Conservation (phyloP, 306 rosid genomes). For the Cicer pinnatifidum region DNA sequence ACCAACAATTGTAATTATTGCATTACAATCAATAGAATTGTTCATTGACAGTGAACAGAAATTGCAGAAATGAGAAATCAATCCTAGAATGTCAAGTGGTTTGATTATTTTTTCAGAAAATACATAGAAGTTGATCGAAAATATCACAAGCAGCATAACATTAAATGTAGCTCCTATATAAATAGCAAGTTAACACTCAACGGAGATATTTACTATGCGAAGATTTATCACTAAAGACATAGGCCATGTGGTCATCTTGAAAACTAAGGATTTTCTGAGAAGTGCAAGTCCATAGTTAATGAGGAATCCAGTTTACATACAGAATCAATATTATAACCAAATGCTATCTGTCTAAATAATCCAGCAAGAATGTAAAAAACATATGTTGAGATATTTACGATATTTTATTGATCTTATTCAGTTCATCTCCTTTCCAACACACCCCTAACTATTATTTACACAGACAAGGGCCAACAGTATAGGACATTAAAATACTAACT, state of each 20-base stretch:
- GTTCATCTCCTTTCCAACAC: neutral
- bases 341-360: too few relatives aligned
- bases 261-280: too few relatives aligned
- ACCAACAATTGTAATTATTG: constrained; percentile 36
- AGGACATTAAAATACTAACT: too few relatives aligned
- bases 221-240: too few relatives aligned
- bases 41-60: constrained; percentile 23
- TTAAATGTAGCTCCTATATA: neutral
- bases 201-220: too few relatives aligned
- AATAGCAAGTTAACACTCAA: too few relatives aligned
- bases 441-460: neutral
- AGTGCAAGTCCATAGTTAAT: too few relatives aligned
- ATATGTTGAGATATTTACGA: too few relatives aligned
- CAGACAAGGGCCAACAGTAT: neutral
- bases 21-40: constrained; percentile 37
- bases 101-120: neutral
- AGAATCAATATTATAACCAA: too few relatives aligned
- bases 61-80: constrained; percentile 36
- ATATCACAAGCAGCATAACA: constrained; percentile 22
- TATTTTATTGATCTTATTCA: neutral
- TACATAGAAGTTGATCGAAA: constrained; percentile 9
- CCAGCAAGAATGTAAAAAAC: too few relatives aligned
- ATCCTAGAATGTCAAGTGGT: neutral
- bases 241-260: too few relatives aligned
- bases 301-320: too few relatives aligned